Conservation (phyloP, 192 early-diverging fungal genomes). For the Coemansia asiatica region DNA sequence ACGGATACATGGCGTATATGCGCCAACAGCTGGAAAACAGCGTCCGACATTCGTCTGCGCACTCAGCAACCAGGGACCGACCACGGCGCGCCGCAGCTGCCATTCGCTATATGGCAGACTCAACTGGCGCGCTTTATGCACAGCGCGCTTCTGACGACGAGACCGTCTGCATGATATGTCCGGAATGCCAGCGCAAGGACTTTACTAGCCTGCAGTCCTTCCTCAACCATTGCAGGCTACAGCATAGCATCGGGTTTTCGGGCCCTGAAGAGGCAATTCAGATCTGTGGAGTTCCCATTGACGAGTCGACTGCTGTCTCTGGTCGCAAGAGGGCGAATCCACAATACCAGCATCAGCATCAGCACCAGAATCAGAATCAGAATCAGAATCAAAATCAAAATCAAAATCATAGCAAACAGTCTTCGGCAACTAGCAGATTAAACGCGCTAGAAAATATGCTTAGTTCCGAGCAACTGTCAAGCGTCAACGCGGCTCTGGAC, state of each 20-base stretch:
- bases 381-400: too few relatives aligned
- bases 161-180: slow-evolving; percentile 71
- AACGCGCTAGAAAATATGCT: slow-evolving; percentile 19
- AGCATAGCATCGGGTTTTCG: slow-evolving; percentile 73
- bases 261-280: slow-evolving; percentile 73
- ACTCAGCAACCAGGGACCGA: neutral
- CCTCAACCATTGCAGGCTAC: slow-evolving; percentile 77
- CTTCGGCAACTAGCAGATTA: neutral
- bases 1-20: slow-evolving; percentile 28
- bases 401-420: too few relatives aligned
- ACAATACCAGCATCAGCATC: neutral
- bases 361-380: neutral
- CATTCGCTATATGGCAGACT: slow-evolving; percentile 1
- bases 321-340: neutral
- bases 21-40: slow-evolving; percentile 11
- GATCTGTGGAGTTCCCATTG: slow-evolving; percentile 65
- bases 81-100: slow-evolving; percentile 29
- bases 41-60: neutral
- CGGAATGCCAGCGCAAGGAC: slow-evolving; percentile 69
- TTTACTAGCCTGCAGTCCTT: slow-evolving; percentile 87
- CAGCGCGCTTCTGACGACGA: slow-evolving; percentile 45
- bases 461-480: slow-evolving; percentile 24
- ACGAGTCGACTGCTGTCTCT: neutral
- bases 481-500: slow-evolving; percentile 56
- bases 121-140: slow-evolving; percentile 26